Base-by-base conservation (phyloP, 1,284 basidiomycete species). In the Trichosporon ovoides region DNA sequence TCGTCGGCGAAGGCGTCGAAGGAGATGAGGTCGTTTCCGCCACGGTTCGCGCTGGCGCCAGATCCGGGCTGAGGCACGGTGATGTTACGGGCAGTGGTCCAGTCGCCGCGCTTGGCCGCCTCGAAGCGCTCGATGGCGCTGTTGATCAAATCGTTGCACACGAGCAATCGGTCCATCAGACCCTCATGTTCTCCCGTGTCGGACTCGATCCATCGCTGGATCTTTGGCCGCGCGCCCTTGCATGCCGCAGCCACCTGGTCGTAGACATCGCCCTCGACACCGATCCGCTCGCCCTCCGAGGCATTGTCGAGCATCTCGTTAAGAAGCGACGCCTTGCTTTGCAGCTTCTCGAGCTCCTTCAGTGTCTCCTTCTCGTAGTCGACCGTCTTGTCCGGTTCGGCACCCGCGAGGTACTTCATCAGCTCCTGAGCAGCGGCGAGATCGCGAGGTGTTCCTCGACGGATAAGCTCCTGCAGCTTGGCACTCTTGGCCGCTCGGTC, bases 131-230 rank as follows among this genome's bases (percentile, higher is more conserved):
- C 84, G 18, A 96, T 78, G 16, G 95, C 90, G 36, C 85, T 89
- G 78, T 98, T 98, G 77, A 98, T 95, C 68, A 96, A 87, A 77
- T 99, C 96, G 76, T 99, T 98, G 63, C 95, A 93, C 74, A 98
- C 84, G 24, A 98, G 81, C 76, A 97, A 87, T 2, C 91, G 90
- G 66, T 95, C 94, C 70, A 98, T 85, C 53, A 91, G 88, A 88
- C 91, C 33, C 76, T 95, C 91, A 40, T 85, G 84, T 36, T 81
- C 80, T 31, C 80, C 88, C 1, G 89, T 67, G 62, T 75, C 93
- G 66, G 98, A 91, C n/a, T 88, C 89, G 63, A 98, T 91, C 95
- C 95, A 98, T 68, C 94, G 95, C 74, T 98, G 96, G 52, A 98
- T 85, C 76, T 91, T 93, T 1, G 96, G 96, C 57, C 95, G 84